phyloP scores from a whole-genome alignment of 2,329 filamentous ascomycete species.

The Trichoderma semiorbis region DNA sequence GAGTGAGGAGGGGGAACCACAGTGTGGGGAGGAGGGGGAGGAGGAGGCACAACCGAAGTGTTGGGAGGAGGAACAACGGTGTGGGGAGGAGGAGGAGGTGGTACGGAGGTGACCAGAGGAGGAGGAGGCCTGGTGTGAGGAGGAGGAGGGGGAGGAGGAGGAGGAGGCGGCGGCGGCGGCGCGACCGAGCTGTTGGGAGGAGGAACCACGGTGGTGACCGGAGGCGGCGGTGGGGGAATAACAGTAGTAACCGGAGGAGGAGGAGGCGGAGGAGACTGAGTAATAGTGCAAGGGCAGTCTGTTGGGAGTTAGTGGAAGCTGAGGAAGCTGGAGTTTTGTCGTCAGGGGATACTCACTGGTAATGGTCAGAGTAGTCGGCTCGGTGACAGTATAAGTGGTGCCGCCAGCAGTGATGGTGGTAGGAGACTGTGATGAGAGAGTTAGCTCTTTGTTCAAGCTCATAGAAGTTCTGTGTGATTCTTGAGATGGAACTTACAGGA shows the following conservation, averaged over 20 bases:
- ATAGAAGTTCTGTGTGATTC: background rate
- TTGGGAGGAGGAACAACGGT: conserved; percentile 14
- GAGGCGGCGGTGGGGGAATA: conserved; percentile 9
- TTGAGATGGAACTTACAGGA: conserved; percentile 34
- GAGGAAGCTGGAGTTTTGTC: background rate
- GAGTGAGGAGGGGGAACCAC: conserved; percentile 5
- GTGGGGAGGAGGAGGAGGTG: conserved; percentile 14
- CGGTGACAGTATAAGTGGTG: conserved; percentile 44
- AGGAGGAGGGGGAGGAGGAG: conserved; percentile 16
- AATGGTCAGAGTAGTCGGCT: conserved; percentile 42
- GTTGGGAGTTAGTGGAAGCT: conserved; percentile 25
- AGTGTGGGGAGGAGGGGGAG: conserved; percentile 14
- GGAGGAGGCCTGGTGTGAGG: background rate
- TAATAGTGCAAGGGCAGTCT: conserved; percentile 48
- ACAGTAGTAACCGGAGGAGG: conserved; percentile 11
- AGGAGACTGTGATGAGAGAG: conserved; percentile 21
- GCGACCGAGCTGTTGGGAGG: background rate
- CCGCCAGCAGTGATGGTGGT: conserved; percentile 38
- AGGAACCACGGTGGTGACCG: conserved; percentile 9
- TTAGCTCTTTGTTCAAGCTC: background rate
- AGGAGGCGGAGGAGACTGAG: conserved; percentile 24
- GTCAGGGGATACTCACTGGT: conserved; percentile 36
- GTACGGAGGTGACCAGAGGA: conserved; percentile 12
- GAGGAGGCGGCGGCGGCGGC: background rate
- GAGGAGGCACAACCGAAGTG: conserved; percentile 16